Evolutionary conservation across 2,329 filamentous ascomycete genomes (phyloP).

Genomic region (Sarocladium kiliense): DNA sequence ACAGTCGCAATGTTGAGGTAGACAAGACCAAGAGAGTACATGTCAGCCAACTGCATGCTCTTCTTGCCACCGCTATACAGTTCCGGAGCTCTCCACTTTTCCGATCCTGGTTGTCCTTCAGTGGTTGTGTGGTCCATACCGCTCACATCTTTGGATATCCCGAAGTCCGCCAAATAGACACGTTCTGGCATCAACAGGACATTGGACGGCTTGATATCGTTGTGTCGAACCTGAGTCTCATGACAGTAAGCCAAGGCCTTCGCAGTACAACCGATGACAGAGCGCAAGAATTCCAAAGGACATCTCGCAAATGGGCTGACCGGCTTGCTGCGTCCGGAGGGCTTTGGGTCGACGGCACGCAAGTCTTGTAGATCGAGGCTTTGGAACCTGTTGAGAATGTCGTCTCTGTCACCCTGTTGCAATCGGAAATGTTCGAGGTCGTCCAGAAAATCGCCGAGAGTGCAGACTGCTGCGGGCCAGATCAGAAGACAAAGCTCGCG

Average conservation of each 20-base stretch:
- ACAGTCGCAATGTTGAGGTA: constrained; percentile 39
- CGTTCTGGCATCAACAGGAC: constrained; percentile 39
- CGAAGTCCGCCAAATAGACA: constrained; percentile 45
- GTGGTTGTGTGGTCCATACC: constrained; percentile 40
- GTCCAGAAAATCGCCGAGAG: constrained; percentile 34
- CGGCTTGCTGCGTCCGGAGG: constrained; percentile 15
- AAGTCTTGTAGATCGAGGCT: constrained; percentile 32
- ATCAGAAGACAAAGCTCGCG: constrained; percentile 39
- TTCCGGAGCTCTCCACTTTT: constrained; percentile 42
- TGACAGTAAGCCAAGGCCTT: constrained; percentile 37
- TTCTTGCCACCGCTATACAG: constrained; percentile 29
- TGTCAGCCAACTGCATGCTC: constrained; percentile 42
- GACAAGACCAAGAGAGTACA: constrained; percentile 43
- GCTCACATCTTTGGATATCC: constrained; percentile 41
- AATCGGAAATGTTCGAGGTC: constrained; percentile 36
- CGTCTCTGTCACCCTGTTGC: constrained; percentile 33
- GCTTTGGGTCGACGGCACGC: constrained; percentile 26
- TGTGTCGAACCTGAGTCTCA: constrained; percentile 35
- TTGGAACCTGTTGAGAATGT: constrained; percentile 32
- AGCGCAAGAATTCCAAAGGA: constrained; percentile 36
- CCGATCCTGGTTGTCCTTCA: constrained; percentile 33
- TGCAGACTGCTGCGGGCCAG: constrained; percentile 43
- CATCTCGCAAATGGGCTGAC: constrained; percentile 21
- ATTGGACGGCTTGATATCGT: constrained; percentile 44
- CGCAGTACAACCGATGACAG: constrained; percentile 39